Evolutionary conservation across 352 stramenopile genomes (phyloP), one percentile per base, ranked within the genome.

Genomic region (Pythium aphanidermatum): DNA sequence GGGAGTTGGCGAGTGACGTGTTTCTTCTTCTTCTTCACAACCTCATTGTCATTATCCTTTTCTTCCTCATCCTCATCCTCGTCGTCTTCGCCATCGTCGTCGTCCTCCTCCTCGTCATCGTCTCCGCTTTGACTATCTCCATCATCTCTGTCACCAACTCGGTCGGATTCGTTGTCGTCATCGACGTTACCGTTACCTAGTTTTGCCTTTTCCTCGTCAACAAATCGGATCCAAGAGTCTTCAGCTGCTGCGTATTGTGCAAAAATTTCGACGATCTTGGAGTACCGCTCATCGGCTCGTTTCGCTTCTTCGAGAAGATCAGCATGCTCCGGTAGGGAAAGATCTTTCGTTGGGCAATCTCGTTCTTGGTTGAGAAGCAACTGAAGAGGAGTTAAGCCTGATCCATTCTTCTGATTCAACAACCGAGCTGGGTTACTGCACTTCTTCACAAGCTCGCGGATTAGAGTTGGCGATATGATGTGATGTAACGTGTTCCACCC

Each of bases 371-470:
- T 36, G 8, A 91, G 44, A 5, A 88, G 48, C 20, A 59, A 51
- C 41, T 83, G 59, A 10, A 91, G 34, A 8, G 78, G 78, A 7
- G 70, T 83, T 21, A 65, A 60, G 2, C 75, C 75, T 13, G 59
- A 20, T 13, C 38, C 24, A 13, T 86, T 65, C 24, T 77, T 82
- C 19, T 58, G 58, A n/a, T 65, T 65, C 47, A 91, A 62, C 32
- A 87, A 45, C 28, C 54, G 48, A 12, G 45, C 24, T 6, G 58
- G 55, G 38, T 64, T 55, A 0, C 33, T 8, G 34, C 70, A 84
- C 14, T 55, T 50, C 17, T 58, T 40, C 9, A 76, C 46, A 19
- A 68, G 63, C 23, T 78, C 35, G 0, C 44, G 38, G 29, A 91
- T 50, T 8, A 91, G 44, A 3, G 43, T 43, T 1, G 65, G 58